Percentiles rank a stretch among this genome's conserved stretches.
Conservation (phyloP, 768 basidiomycete genomes). For the Tephrocybe sp. region DNA sequence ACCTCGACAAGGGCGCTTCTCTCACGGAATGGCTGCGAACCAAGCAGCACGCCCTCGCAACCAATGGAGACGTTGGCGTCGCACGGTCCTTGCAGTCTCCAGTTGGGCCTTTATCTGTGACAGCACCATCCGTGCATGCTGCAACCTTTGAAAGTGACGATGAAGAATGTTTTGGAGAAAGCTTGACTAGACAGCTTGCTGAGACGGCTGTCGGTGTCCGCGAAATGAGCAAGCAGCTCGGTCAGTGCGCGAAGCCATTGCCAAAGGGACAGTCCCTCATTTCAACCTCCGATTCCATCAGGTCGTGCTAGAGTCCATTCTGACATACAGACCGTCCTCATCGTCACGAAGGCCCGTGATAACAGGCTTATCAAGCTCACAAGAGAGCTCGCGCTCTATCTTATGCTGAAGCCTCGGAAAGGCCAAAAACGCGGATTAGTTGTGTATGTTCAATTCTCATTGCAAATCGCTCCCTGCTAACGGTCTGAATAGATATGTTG, state of each 20-base stretch:
- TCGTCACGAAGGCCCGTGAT: constrained; percentile 97
- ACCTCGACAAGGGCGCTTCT: constrained; percentile 81
- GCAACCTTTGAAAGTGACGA: constrained; percentile 35
- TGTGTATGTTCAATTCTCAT: constrained; percentile 52
- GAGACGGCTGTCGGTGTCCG: constrained; percentile 97
- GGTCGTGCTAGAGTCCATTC: constrained; percentile 91
- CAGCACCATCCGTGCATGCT: constrained; percentile 22
- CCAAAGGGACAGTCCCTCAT: constrained; percentile 2
- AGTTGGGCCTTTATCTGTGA: constrained; percentile 11
- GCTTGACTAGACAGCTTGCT: constrained; percentile 88
- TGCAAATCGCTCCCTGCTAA: constrained; percentile 9
- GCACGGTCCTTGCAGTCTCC: constrained; percentile 46
- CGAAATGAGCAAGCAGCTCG: constrained; percentile 98
- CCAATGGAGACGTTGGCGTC: constrained; percentile 43
- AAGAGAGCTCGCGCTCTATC: constrained; percentile 88
- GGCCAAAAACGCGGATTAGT: constrained; percentile 75
- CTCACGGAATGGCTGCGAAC: constrained; percentile 71
- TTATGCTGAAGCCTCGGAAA: constrained; percentile 83
- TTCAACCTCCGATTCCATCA: constrained; percentile 33
- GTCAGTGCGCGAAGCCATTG: constrained; percentile 41
- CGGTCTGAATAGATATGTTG: constrained; percentile 73
- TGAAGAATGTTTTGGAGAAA: constrained; percentile 71
- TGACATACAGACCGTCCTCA: constrained; percentile 89
- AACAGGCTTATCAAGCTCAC: constrained; percentile 96
- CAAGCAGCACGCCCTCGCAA: constrained; percentile 34